Base-by-base conservation (phyloP, 208 protist species). In the Balamuthia mandrillaris region DNA sequence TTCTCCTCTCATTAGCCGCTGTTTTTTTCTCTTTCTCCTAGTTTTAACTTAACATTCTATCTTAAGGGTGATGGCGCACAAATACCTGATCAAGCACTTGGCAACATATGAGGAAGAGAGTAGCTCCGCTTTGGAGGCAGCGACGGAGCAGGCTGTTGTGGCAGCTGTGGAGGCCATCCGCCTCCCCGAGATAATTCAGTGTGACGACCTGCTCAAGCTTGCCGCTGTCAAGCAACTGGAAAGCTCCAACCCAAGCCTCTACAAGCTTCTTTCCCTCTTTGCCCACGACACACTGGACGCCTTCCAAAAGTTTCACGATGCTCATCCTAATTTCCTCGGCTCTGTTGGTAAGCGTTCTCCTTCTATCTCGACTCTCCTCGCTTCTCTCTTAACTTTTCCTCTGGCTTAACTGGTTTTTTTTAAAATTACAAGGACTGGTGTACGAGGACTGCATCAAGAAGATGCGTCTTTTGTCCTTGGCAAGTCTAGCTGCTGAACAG, bases 111-210 rank as follows among this genome's bases (percentile, higher is more conserved):
- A 60, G 70, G 37, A 24, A 31, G 70, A 24, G 16, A n/a, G n/a
- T n/a, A n/a, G n/a, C n/a, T n/a, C n/a, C n/a, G n/a, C n/a, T n/a
- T 24, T 3, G 21, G 70, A 60, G 47, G 49, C 33, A 5, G 42
- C 70, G 9, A 1, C 37, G 1, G 37, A 6, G 7, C 70, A 45
- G n/a, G 70, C 70, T 16, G 49, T 7, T 39, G 45, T 45, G 47
- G 70, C 70, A 7, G 70, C 70, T 1, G 70, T 79, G 4, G 70
- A 79, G 29, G 70, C 70, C 70, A 79, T 79, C 70, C 16, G 70
- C 10, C 70, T 61, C 6, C 70, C 49, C 1, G 31, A 79, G 33
- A 37, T 79, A 12, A 47, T 79, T 16, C 70, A 79, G 33, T 16
- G 51, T 24, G 70, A 79, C 42, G 70, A 33, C 10, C 70, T 79